phyloP scores from a whole-genome alignment of 2,329 filamentous ascomycete species.

The Phyllosticta citriasiana region DNA sequence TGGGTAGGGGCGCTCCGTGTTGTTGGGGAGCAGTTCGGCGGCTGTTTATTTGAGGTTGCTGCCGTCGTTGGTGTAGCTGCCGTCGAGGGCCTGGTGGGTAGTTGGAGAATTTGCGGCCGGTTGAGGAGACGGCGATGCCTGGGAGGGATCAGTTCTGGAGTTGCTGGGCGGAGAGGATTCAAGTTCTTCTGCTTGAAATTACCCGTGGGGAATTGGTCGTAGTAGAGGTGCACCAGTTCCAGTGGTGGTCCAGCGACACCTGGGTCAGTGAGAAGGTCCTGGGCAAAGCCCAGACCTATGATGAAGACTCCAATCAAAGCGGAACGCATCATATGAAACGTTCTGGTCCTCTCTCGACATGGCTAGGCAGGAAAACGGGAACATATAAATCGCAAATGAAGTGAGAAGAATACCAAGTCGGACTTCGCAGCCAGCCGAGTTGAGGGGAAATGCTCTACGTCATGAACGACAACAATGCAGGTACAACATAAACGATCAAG shows the following conservation, averaged over 20 bases:
- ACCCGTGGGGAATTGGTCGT: slow-evolving; percentile 41
- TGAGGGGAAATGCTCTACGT: not conserved
- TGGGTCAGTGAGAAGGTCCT: slow-evolving; percentile 22
- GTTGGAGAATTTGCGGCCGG: slow-evolving; percentile 43
- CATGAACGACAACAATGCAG: not conserved
- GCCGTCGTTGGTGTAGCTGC: slow-evolving; percentile 35
- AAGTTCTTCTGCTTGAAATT: not conserved
- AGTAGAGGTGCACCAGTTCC: slow-evolving; percentile 42
- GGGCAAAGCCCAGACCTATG: not conserved
- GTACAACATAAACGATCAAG: not conserved
- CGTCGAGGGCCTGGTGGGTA: slow-evolving; percentile 41
- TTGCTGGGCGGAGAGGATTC: not conserved
- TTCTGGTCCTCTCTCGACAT: not conserved
- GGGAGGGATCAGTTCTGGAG: not conserved
- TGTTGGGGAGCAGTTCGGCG: slow-evolving; percentile 35
- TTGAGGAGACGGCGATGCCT: slow-evolving; percentile 43
- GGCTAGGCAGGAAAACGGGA: not conserved
- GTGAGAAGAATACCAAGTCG: not conserved
- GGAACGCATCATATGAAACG: not conserved
- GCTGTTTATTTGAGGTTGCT: slow-evolving; percentile 38
- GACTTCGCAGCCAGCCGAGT: not conserved
- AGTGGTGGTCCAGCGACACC: slow-evolving; percentile 33
- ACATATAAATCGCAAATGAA: not conserved
- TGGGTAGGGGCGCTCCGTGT: slow-evolving; percentile 36
- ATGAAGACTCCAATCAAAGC: not conserved